A percentile compares a stretch with the other conserved stretches of the same genome.
Conservation (phyloP, 352 stramenopile genomes). For the Pythium aquatile region DNA sequence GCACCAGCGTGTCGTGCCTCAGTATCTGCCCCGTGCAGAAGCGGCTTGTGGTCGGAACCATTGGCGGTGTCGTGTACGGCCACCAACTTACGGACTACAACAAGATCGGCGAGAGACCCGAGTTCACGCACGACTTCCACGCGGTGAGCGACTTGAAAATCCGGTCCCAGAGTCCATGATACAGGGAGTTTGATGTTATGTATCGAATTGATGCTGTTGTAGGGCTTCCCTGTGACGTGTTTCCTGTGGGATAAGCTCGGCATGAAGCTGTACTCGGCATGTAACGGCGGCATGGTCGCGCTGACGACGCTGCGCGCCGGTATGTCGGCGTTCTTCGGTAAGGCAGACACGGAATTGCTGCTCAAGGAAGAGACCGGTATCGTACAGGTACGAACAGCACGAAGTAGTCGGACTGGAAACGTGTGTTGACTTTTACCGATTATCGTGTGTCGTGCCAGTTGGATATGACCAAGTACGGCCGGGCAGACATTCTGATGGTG, state of each 20-base stretch:
- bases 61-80: slow-evolving; percentile 75
- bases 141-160: slow-evolving; percentile 25
- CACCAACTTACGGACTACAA: slow-evolving; percentile 83
- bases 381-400: slow-evolving; percentile 50
- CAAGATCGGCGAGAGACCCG: slow-evolving; percentile 85
- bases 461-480: slow-evolving; percentile 53
- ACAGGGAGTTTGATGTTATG: background rate
- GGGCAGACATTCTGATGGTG: slow-evolving; percentile 73
- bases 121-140: slow-evolving; percentile 88
- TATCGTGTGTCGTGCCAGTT: slow-evolving; percentile 32
- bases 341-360: slow-evolving; percentile 75
- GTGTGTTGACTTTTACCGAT: background rate
- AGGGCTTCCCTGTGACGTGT: slow-evolving; percentile 77
- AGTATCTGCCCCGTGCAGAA: slow-evolving; percentile 83
- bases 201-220: slow-evolving; percentile 4
- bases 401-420: too few species aligned
- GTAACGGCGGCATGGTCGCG: slow-evolving; percentile 72
- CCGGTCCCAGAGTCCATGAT: background rate
- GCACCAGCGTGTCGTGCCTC: slow-evolving; percentile 67
- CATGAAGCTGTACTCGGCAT: slow-evolving; percentile 76
- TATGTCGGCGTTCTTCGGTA: slow-evolving; percentile 84
- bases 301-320: slow-evolving; percentile 76
- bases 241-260: slow-evolving; percentile 79
- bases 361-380: slow-evolving; percentile 86
- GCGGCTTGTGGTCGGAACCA: slow-evolving; percentile 76